phyloP scores from a whole-genome alignment of 163 green algal genomes.

The Chlorella variabilis region DNA sequence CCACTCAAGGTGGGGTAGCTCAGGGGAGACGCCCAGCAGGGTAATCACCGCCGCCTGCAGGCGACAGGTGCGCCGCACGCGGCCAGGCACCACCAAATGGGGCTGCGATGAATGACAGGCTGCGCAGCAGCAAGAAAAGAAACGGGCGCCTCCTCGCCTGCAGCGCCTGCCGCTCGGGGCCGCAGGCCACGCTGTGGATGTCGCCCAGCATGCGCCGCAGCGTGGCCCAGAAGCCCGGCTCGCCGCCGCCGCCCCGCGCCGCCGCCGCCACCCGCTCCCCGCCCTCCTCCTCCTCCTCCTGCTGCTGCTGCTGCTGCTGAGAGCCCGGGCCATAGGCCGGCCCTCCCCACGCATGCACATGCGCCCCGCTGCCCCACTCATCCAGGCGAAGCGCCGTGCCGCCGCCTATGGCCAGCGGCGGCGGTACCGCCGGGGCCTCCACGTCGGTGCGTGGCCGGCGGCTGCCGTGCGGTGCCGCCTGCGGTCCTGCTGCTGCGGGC shows the following conservation, averaged over 20 bases:
- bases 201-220: constrained; percentile 64
- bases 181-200: constrained; percentile 54
- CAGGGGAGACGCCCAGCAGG: too few species aligned
- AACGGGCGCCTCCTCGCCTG: too few species aligned
- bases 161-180: constrained; percentile 71
- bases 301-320: not conserved
- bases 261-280: not conserved
- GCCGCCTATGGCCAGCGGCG: not conserved
- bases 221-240: constrained; percentile 54
- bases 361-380: not conserved
- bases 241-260: not conserved
- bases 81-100: too few species aligned
- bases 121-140: too few species aligned
- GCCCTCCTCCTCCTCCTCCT: not conserved
- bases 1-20: too few species aligned
- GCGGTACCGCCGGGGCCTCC: not conserved
- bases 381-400: not conserved
- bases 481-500: too few species aligned
- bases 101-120: too few species aligned
- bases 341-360: too few species aligned
- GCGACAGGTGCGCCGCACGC: too few species aligned
- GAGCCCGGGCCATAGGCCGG: too few species aligned
- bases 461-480: not conserved
- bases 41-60: too few species aligned
- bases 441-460: not conserved